Evolutionary conservation across 176 grass and related monocot genomes (phyloP).

Genomic region (Phoenix dactylifera): DNA sequence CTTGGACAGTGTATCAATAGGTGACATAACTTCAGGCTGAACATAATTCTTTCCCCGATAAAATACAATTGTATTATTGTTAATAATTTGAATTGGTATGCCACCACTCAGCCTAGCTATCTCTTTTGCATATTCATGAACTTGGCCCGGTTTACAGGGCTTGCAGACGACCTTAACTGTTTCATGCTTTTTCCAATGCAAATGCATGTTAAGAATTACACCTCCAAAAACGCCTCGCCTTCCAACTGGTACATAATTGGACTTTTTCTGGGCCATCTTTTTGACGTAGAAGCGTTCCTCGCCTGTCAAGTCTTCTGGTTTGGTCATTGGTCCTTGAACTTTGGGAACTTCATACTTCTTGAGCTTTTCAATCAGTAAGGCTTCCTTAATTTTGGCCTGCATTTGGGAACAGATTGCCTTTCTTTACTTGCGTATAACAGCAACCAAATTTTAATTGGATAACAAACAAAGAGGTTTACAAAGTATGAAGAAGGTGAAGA

Average conservation of each 20-base stretch:
- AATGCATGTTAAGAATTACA: slow-evolving; percentile 95
- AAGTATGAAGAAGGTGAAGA: too few relatives aligned
- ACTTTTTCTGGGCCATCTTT: slow-evolving; percentile 84
- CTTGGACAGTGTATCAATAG: slow-evolving; percentile 81
- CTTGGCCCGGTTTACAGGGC: slow-evolving; percentile 74
- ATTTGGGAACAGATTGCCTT: slow-evolving; percentile 8
- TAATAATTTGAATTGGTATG: slow-evolving; percentile 56
- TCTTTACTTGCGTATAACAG: neutral
- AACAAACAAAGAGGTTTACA: too few relatives aligned
- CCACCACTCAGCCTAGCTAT: slow-evolving; percentile 75
- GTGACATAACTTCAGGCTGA: slow-evolving; percentile 91
- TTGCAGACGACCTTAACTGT: slow-evolving; percentile 89
- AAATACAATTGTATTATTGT: slow-evolving; percentile 72
- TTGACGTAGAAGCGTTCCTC: slow-evolving; percentile 84
- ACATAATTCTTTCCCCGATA: slow-evolving; percentile 85
- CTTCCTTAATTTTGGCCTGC: slow-evolving; percentile 89
- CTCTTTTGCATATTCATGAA: slow-evolving; percentile 76
- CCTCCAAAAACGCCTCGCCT: slow-evolving; percentile 80
- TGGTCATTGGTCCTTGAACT: slow-evolving; percentile 52
- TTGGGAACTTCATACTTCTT: slow-evolving; percentile 65
- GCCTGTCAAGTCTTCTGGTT: slow-evolving; percentile 45
- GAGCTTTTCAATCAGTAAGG: slow-evolving; percentile 57
- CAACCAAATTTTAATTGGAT: too few relatives aligned
- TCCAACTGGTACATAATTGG: slow-evolving; percentile 91
- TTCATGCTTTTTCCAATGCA: slow-evolving; percentile 98